Percentiles rank a stretch among this genome's conserved stretches.
These are phyloP conservation scores for Lasiodiplodia hormozganensis DNA, from an alignment of 2,329 filamentous ascomycete genomes.

Conservation along the genomic window DNA sequence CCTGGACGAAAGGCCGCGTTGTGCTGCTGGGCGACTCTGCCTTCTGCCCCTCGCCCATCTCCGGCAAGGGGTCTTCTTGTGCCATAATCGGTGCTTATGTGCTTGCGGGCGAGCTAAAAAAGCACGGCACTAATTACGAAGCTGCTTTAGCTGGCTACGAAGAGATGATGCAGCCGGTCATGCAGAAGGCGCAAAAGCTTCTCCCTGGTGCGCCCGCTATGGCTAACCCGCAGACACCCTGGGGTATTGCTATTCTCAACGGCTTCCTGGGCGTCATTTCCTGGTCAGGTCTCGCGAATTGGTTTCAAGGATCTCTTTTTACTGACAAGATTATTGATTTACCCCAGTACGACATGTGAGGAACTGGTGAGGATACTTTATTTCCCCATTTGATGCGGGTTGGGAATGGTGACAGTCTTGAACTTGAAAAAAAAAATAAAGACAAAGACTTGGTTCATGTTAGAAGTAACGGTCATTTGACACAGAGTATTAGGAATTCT, in stretches of 20 bases:
- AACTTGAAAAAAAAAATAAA: too few species aligned
- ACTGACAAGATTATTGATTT: neutral
- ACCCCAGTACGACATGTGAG: conserved; percentile 3
- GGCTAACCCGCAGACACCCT: conserved; percentile 38
- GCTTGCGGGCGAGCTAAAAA: conserved; percentile 46
- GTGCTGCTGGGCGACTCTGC: conserved; percentile 50
- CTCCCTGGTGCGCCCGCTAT: conserved; percentile 38
- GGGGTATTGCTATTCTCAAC: conserved; percentile 36
- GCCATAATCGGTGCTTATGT: conserved; percentile 50
- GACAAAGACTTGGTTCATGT: too few species aligned
- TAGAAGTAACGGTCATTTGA: neutral
- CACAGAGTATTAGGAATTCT: neutral
- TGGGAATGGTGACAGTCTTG: neutral
- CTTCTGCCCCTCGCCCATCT: conserved; percentile 45
- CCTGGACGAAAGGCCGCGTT: conserved; percentile 44
- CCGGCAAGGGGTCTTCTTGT: conserved; percentile 40
- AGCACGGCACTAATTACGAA: conserved; percentile 33
- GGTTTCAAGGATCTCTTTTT: conserved; percentile 1
- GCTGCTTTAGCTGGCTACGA: conserved; percentile 38
- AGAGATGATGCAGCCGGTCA: conserved; percentile 34
- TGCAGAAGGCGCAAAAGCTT: conserved; percentile 37
- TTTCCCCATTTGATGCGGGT: neutral
- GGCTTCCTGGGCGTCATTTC: conserved; percentile 30
- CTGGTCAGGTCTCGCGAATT: neutral
- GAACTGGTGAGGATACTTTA: neutral